Base-by-base conservation (phyloP, 1,284 basidiomycete genomes). In the Tilletia setariae region DNA sequence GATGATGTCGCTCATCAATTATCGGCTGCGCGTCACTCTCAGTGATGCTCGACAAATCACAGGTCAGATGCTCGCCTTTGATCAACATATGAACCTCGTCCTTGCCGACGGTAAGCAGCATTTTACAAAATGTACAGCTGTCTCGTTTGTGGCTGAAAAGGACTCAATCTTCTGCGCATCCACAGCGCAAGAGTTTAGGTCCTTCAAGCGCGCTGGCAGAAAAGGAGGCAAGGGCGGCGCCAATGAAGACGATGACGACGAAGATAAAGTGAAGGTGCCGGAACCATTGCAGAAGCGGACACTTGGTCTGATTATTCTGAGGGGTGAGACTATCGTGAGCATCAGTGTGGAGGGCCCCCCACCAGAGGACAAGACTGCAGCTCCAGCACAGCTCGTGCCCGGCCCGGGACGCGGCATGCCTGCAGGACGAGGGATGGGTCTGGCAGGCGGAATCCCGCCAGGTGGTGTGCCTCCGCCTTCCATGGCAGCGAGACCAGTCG, bases 51-150 rank as follows among this genome's bases (percentile, higher is more conserved):
- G 96, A 82, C 89, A 92, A 69, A 87, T 98, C 77, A 93, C 92
- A 56, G 96, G 96, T 62, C 96, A 98, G 85, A 95, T 98, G 91
- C 90, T 99, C 81, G 96, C 96, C 64, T 99, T 98, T 83, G 96
- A 99, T 86, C 90, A 92, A 80, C 96, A 98, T 85, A 98, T 98
- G 95, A 99, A 99, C 85, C 87, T 99, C 76, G 96, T 99, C 64
- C 86, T 99, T 67, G 93, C 94, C 15, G 95, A 98, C 77, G 96
- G 94, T 82, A 94, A 96, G 85, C 95, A 96, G 84, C 96, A 67
- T 19, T 43, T 1, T 30, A 4, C 43, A 63, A 49, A 11, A 13
- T 42, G 28, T 59, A 16, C 35, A 23, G n/a, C 19, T 63, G 25
- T 62, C 51, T 47, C 11, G 1, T 19, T 15, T 23, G 19, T 53